Base-by-base conservation (phyloP, 208 protist species). In the Acanthamoeba sp. region DNA sequence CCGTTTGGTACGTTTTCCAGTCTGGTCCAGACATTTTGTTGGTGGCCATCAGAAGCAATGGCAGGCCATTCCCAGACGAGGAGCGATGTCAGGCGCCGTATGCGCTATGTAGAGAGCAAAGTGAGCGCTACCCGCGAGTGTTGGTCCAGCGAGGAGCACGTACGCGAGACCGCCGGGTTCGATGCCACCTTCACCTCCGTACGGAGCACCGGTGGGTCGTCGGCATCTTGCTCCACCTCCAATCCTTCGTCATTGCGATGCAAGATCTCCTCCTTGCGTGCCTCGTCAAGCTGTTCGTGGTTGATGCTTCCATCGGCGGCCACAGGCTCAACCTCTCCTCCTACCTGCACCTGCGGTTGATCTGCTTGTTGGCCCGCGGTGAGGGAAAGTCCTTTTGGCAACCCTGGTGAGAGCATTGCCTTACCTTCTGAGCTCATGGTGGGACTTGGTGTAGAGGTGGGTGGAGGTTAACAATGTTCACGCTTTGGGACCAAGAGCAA, bases 41-140 rank as follows among this genome's bases (percentile, higher is more conserved):
- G n/a, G n/a, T n/a, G n/a, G n/a, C 5, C 4, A 29, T 62, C 71
- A 82, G 71, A 82, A 82, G 40, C 71, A 82, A 27, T 48, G 71
- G 71, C 71, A 82, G 18, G 71, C 71, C 34, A 82, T 22, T 0
- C 71, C 71, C 22, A 82, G 71, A 38, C 38, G 71, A 82, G 71
- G 71, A 12, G 71, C 71, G 29, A 71, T 7, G 62, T 22, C 29
- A 18, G 62, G 29, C 27, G 36, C 29, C 1, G 62, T 9, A 9
- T 71, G 55, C 3, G 55, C 29, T 9, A 29, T 10, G 62, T 36
- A 20, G 62, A 18, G 50, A 52, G 16, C 48, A 55, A 55, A 20
- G 50, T 55, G 50, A 55, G 50, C 12, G 57, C 16, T 24, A 9
- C 7, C 57, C 24, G 57, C 7, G 24, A 29, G 18, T 32, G 24